phyloP scores from a whole-genome alignment of 495 filamentous ascomycete species.

The Aspergillus olivimuriae region DNA sequence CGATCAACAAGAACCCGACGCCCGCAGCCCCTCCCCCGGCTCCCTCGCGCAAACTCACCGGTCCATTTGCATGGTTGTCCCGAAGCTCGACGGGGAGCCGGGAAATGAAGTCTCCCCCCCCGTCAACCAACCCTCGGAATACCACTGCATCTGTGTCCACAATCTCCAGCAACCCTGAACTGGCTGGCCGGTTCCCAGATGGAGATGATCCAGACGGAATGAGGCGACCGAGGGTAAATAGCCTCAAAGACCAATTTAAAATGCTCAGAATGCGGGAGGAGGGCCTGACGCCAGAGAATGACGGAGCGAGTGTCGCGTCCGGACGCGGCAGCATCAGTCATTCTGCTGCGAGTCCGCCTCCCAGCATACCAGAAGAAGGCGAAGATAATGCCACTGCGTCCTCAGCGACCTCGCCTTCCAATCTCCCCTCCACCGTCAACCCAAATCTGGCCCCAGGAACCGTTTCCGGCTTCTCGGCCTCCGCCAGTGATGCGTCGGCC shows the following conservation, averaged over 20 bases:
- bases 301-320: constrained; percentile 30
- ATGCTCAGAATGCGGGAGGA: constrained; percentile 75
- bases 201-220: constrained; percentile 48
- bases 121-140: constrained; percentile 49
- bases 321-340: constrained; percentile 42
- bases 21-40: constrained; percentile 39
- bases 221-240: constrained; percentile 53
- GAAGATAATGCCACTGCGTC: constrained; percentile 37
- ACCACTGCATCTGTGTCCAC: constrained; percentile 72
- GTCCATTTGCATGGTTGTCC: constrained; percentile 84
- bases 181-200: constrained; percentile 63
- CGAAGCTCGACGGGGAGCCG: constrained; percentile 59
- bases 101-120: constrained; percentile 48
- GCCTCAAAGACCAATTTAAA: constrained; percentile 82
- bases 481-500: constrained; percentile 54
- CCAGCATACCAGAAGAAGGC: constrained; percentile 48
- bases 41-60: constrained; percentile 60
- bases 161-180: constrained; percentile 64
- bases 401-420: constrained; percentile 43
- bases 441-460: constrained; percentile 72
- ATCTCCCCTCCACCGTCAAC: constrained; percentile 46
- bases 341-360: constrained; percentile 46
- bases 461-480: constrained; percentile 66
- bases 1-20: constrained; percentile 32
- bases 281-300: constrained; percentile 46